Conservation (phyloP, 2,329 filamentous ascomycete species). For the Gnomoniopsis smithogilvyi region DNA sequence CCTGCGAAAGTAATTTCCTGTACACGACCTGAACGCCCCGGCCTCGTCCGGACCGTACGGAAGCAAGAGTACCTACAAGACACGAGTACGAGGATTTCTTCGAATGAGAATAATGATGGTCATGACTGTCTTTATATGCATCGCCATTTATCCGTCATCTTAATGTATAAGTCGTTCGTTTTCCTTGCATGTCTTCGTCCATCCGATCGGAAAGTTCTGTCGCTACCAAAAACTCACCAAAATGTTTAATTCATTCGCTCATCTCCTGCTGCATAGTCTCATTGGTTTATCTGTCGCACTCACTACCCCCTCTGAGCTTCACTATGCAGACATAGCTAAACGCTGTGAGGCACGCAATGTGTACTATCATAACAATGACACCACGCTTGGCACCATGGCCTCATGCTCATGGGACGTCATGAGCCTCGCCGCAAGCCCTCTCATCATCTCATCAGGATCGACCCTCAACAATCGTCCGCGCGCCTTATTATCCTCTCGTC, state of each 20-base stretch:
- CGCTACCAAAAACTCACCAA: neutral
- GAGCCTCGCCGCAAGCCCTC: neutral
- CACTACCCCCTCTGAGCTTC: neutral
- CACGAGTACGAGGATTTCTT: neutral
- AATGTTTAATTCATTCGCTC: neutral
- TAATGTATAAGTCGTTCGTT: neutral
- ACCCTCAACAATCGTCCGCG: neutral
- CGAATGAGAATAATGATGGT: too few relatives aligned
- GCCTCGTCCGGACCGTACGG: too few relatives aligned
- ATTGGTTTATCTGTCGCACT: neutral
- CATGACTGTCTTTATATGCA: too few relatives aligned
- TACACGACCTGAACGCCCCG: too few relatives aligned
- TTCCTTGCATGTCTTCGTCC: neutral
- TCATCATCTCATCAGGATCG: neutral
- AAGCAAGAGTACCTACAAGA: too few relatives aligned
- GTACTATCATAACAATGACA: slow-evolving; percentile 5
- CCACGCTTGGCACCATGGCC: neutral
- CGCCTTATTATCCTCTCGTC: neutral
- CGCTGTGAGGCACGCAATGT: slow-evolving; percentile 5
- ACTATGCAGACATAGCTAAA: neutral
- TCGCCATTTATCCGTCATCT: too few relatives aligned
- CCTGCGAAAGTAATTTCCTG: too few relatives aligned
- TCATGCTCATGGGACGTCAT: slow-evolving; percentile 8
- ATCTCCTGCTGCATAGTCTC: neutral
- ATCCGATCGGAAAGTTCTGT: too few relatives aligned